Conservation (phyloP, 768 basidiomycete species). For the Cantharellus anzutake region DNA sequence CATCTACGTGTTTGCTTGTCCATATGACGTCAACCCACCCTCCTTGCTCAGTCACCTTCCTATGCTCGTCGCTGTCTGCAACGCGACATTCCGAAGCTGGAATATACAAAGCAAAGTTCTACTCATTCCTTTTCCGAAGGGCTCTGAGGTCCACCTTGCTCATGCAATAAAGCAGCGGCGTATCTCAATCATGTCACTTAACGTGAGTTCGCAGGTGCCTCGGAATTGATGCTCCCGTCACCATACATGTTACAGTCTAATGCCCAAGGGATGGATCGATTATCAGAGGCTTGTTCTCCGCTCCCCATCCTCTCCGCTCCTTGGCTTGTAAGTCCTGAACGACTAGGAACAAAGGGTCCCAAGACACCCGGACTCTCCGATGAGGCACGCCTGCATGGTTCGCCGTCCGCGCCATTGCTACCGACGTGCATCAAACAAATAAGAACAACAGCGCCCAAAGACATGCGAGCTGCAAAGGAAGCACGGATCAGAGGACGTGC, state of each 20-base stretch:
- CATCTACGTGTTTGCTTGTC: not conserved
- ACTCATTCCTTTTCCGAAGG: constrained; percentile 45
- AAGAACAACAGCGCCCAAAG: constrained; percentile 55
- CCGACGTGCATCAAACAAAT: constrained; percentile 72
- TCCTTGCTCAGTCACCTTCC: constrained; percentile 6
- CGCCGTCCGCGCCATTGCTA: constrained; percentile 18
- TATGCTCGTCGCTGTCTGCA: constrained; percentile 41
- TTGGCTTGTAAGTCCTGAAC: constrained; percentile 31
- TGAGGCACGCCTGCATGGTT: not conserved
- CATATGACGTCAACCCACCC: constrained; percentile 3
- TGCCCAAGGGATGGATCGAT: not conserved
- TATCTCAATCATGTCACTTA: constrained; percentile 44
- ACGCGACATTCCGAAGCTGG: constrained; percentile 43
- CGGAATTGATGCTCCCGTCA: not conserved
- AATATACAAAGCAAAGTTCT: constrained; percentile 20
- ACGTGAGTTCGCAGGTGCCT: constrained; percentile 26
- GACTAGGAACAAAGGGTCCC: not conserved
- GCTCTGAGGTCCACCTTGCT: constrained; percentile 43
- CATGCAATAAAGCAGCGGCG: constrained; percentile 44
- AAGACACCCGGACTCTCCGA: not conserved
- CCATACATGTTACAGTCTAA: not conserved
- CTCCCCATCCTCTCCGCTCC: constrained; percentile 40
- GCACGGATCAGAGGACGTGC: constrained; percentile 30
- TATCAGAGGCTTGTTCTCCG: constrained; percentile 1
- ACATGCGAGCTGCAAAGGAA: constrained; percentile 55